A percentile compares a stretch with the other conserved stretches of the same genome.
These are phyloP conservation scores for Lanmaoa rubissima DNA, from an alignment of 768 basidiomycete genomes.

Conservation along the genomic window DNA sequence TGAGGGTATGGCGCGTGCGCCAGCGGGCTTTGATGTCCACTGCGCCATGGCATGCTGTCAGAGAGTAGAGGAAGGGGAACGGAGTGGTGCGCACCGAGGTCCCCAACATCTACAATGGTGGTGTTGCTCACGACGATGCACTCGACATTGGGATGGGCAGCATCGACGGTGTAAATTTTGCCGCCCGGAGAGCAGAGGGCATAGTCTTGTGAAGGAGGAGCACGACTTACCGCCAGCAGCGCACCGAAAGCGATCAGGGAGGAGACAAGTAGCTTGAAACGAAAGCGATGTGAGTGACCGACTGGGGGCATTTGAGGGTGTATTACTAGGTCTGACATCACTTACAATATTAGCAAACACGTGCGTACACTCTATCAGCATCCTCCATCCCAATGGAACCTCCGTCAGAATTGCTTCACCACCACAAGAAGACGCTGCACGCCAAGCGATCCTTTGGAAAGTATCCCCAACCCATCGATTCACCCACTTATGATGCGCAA, in stretches of 20 bases:
- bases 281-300: too few relatives aligned
- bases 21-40: slow-evolving; percentile 28
- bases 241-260: slow-evolving; percentile 10
- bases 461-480: slow-evolving; percentile 59
- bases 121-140: slow-evolving; percentile 57
- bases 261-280: not conserved
- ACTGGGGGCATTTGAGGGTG: too few relatives aligned
- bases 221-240: not conserved
- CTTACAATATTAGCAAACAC: too few relatives aligned
- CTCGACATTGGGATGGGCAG: slow-evolving; percentile 47
- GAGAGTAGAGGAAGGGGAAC: not conserved
- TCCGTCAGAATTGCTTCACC: slow-evolving; percentile 24
- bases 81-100: slow-evolving; percentile 40
- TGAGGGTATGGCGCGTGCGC: slow-evolving; percentile 3
- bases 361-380: not conserved
- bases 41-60: slow-evolving; percentile 2
- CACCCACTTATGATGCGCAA: slow-evolving; percentile 76
- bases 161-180: slow-evolving; percentile 72
- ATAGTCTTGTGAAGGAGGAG: slow-evolving; percentile 35
- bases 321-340: too few relatives aligned
- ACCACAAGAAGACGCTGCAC: slow-evolving; percentile 35
- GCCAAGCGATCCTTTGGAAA: slow-evolving; percentile 70
- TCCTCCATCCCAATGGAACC: slow-evolving; percentile 19
- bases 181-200: slow-evolving; percentile 52
- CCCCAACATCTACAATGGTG: slow-evolving; percentile 48